Conservation (phyloP, 106 monocot genomes). For the Posidonia australis region DNA sequence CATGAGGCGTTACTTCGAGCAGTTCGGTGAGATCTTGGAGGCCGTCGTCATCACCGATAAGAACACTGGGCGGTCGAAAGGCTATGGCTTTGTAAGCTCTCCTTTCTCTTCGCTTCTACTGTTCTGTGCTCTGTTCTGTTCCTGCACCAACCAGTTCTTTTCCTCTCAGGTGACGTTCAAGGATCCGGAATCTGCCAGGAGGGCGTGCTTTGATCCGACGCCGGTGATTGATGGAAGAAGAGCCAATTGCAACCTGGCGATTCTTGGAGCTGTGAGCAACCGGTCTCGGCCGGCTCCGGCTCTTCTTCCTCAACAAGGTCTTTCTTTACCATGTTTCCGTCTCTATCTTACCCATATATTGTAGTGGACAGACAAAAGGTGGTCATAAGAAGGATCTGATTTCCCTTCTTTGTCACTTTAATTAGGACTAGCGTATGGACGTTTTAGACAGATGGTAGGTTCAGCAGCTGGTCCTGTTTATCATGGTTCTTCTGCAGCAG, state of each 20-base stretch:
- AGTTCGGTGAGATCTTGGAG: conserved; percentile 27
- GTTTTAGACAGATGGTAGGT: conserved; percentile 18
- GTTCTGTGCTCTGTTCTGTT: conserved; percentile 3
- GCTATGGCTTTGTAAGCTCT: conserved; percentile 21
- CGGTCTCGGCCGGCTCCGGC: conserved; percentile 9
- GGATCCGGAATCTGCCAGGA: conserved; percentile 47
- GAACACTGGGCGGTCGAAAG: conserved; percentile 22
- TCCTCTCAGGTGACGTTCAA: conserved; percentile 57
- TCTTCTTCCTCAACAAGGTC: conserved; percentile 25
- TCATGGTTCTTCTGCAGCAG: conserved; percentile 18
- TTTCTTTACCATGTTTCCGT: no score
- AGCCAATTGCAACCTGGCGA: conserved; percentile 72
- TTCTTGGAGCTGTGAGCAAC: conserved; percentile 29
- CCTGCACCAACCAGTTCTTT: no score
- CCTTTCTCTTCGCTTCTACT: neutral
- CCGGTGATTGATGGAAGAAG: conserved; percentile 75
- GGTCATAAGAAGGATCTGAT: no score
- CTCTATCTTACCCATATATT: no score
- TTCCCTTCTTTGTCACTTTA: neutral
- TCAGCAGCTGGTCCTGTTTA: conserved; percentile 16
- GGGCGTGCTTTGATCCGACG: conserved; percentile 49
- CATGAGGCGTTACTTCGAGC: conserved; percentile 25
- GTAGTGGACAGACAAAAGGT: no score
- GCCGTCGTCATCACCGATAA: conserved; percentile 25
- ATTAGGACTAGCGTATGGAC: conserved; percentile 16